Percentiles rank a stretch among this genome's conserved stretches.
Conservation (phyloP, 257 asterid species). For the Mentha longifolia region DNA sequence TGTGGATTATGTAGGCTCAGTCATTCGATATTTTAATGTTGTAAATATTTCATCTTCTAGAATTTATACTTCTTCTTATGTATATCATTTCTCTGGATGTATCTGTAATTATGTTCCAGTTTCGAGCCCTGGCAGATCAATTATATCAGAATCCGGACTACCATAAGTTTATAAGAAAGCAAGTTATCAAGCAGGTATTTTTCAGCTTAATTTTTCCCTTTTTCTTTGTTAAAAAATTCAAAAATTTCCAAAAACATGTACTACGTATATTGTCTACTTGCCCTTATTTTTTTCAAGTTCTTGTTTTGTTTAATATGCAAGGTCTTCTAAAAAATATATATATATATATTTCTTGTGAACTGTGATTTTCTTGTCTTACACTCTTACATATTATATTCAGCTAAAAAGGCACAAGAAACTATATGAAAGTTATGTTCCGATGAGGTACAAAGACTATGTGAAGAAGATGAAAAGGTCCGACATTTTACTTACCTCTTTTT, state of each 20-base stretch:
- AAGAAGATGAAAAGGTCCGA: slow-evolving; percentile 83
- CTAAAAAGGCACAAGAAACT: slow-evolving; percentile 68
- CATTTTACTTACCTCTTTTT: slow-evolving; percentile 18
- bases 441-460: slow-evolving; percentile 79
- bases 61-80: not conserved
- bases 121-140: slow-evolving; percentile 96
- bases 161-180: slow-evolving; percentile 84
- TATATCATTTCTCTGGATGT: slow-evolving; percentile 15
- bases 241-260: not conserved
- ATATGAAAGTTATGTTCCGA: slow-evolving; percentile 92
- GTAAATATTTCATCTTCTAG: not conserved
- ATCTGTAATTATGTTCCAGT: slow-evolving; percentile 53
- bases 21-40: not conserved
- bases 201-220: slow-evolving; percentile 15
- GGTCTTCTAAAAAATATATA: not conserved
- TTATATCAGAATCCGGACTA: slow-evolving; percentile 71
- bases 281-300: too few species aligned
- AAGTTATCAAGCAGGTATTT: slow-evolving; percentile 78
- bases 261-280: not conserved
- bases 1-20: not conserved
- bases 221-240: not conserved
- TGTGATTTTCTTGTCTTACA: slow-evolving; percentile 16
- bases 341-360: not conserved
- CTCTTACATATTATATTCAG: slow-evolving; percentile 57
- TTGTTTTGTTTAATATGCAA: not conserved